Conservation (phyloP, 1,284 basidiomycete species). For the Microbotryum saponariae region DNA sequence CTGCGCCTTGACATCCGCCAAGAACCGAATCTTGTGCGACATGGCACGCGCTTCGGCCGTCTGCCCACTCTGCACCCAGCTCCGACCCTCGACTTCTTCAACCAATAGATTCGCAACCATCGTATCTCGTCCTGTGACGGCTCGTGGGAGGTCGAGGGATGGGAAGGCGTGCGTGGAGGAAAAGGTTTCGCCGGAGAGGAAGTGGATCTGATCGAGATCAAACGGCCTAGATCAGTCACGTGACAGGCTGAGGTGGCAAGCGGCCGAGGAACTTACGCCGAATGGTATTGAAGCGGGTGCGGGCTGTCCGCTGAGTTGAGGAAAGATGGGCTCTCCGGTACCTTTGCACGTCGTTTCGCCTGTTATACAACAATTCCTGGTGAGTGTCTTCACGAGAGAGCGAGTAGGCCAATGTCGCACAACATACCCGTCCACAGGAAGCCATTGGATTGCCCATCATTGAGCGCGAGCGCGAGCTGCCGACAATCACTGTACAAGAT, state of each 20-base stretch:
- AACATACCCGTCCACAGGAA: slow-evolving; percentile 42
- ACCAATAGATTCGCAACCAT: slow-evolving; percentile 21
- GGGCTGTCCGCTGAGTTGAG: slow-evolving; percentile 19
- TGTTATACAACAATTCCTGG: not conserved
- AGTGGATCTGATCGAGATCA: slow-evolving; percentile 16
- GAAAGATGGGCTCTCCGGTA: slow-evolving; percentile 23
- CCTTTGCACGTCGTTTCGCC: slow-evolving; percentile 18
- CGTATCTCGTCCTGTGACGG: slow-evolving; percentile 14
- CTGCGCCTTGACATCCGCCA: not conserved
- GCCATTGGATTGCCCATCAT: slow-evolving; percentile 66
- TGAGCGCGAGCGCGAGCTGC: slow-evolving; percentile 60
- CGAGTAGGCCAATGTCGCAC: too few relatives aligned
- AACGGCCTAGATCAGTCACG: too few relatives aligned
- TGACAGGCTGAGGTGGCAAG: not conserved
- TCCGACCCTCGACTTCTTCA: not conserved
- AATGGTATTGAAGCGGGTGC: slow-evolving; percentile 15
- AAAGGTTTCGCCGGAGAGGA: slow-evolving; percentile 23
- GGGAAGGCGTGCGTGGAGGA: slow-evolving; percentile 15
- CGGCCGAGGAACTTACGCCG: slow-evolving; percentile 12
- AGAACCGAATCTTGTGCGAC: slow-evolving; percentile 2
- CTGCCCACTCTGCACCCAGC: not conserved
- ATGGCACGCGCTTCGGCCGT: not conserved
- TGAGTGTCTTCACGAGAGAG: not conserved
- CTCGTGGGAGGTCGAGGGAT: not conserved
- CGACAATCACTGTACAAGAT: slow-evolving; percentile 76